These are phyloP conservation scores for Clohesyomyces aquaticus DNA, from an alignment of 495 filamentous ascomycete genomes.

Conservation along the genomic window DNA sequence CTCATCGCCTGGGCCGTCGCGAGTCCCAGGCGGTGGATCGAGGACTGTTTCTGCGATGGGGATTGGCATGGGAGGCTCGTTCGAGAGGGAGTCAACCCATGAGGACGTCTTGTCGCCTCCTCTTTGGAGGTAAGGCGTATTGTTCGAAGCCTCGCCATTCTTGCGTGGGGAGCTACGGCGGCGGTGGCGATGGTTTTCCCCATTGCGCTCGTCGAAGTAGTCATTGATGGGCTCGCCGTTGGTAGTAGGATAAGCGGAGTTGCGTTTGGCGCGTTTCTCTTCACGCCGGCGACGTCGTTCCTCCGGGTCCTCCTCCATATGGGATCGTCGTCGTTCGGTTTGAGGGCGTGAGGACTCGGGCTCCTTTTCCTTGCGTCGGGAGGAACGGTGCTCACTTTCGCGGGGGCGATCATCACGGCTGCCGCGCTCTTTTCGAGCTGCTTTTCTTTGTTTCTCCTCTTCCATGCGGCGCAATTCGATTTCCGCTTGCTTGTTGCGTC, in stretches of 20 bases:
- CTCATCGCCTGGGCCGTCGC: conserved; percentile 31
- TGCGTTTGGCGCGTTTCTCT: conserved; percentile 32
- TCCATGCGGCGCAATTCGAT: conserved; percentile 39
- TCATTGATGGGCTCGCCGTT: conserved; percentile 35
- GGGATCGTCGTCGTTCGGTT: conserved; percentile 34
- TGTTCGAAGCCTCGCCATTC: conserved; percentile 10
- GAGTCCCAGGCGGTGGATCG: conserved; percentile 19
- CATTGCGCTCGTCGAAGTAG: conserved; percentile 43
- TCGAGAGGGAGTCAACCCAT: conserved; percentile 38
- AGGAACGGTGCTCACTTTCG: conserved; percentile 26
- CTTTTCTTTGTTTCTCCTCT: conserved; percentile 37
- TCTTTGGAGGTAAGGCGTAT: conserved; percentile 35
- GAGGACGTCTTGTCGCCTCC: conserved; percentile 44
- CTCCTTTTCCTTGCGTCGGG: conserved; percentile 39
- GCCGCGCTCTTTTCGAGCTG: conserved; percentile 33
- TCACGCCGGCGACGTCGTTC: conserved; percentile 33
- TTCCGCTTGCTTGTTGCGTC: conserved; percentile 38
- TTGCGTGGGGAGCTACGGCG: conserved; percentile 26
- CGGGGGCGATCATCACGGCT: conserved; percentile 26
- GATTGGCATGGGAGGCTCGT: conserved; percentile 38
- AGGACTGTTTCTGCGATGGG: conserved; percentile 41
- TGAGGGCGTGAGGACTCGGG: conserved; percentile 27
- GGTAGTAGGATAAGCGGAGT: conserved; percentile 31
- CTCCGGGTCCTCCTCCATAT: conserved; percentile 39
- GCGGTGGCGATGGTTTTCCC: conserved; percentile 11